Base-by-base conservation (phyloP, 2,329 filamentous ascomycete genomes). In the Bimuria novae-zelandiae region DNA sequence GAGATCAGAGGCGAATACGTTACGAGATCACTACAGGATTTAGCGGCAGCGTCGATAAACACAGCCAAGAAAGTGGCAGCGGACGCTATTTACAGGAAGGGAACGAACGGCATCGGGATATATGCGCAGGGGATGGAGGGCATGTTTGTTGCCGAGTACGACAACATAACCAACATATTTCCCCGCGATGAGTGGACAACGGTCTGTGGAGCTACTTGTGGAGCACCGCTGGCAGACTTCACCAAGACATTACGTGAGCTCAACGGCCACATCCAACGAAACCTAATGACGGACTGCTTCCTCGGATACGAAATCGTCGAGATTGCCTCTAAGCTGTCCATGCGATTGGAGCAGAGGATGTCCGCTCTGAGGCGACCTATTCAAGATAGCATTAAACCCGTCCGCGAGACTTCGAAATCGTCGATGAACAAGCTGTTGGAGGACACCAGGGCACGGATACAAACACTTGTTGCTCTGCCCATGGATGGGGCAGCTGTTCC, bases 301-400 rank as follows among this genome's bases (percentile, higher is more conserved):
- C 82, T 99, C 43, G 92, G 92, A 7, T 99, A 96, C 71, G 94
- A 99, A 70, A 90, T 97, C 27, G 90, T 95, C 27, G 93, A 96
- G 65, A 90, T 97, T 55, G 85, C 97, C 41, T 89, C 90, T 0
- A 83, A 83, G 11, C 81, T 96, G 42, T 92, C 91, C 2, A 87
- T 87, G 51, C 87, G 88, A 33, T 78, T 99, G 3, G 93, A 96
- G 58, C 83, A 84, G 4, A 86, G 88, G 56, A 96, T 92, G 0
- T 91, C 91, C 2, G 91, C 96, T 66, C 81, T 97, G 52, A 96
- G 96, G 70, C 80, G 84, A 25, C 84, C 90, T 5, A 84, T 99
- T 46, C 87, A 90, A 4, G 90, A 95, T 49, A 90, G 91, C 7
- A 78, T 97, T 12, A 92, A 94, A 64, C 94, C 94, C 0, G 84